These are phyloP conservation scores for Waitea zeae DNA, from an alignment of 1,284 basidiomycete species.

Conservation along the genomic window DNA sequence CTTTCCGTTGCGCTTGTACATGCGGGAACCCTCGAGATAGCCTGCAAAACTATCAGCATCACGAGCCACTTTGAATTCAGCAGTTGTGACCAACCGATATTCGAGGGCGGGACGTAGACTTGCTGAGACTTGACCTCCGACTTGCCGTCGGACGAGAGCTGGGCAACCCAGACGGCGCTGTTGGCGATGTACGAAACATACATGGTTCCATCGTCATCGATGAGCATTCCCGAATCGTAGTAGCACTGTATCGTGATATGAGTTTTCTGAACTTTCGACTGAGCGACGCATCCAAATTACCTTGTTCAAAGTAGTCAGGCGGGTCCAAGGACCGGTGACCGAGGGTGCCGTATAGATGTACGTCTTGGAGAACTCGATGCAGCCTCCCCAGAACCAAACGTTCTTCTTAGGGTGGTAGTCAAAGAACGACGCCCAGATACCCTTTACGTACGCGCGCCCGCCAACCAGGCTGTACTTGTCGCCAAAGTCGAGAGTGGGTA, in stretches of 20 bases:
- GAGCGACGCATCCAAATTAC: too few relatives aligned
- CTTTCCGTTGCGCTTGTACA: not conserved
- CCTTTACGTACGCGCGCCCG: slow-evolving; percentile 10
- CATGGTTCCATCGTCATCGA: not conserved
- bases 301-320: too few relatives aligned
- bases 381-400: slow-evolving; percentile 13
- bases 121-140: not conserved
- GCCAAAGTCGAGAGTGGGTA: slow-evolving; percentile 11
- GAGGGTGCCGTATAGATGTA: too few relatives aligned
- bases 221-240: not conserved
- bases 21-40: not conserved
- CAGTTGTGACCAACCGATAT: not conserved
- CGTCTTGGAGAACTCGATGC: slow-evolving; percentile 11
- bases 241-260: too few relatives aligned
- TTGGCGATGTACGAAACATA: not conserved
- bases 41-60: not conserved
- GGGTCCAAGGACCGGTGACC: too few relatives aligned
- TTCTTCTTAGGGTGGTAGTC: slow-evolving; percentile 8
- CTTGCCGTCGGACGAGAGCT: not conserved
- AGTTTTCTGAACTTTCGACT: too few relatives aligned
- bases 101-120: not conserved
- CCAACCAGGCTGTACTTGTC: slow-evolving; percentile 9
- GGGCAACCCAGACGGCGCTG: not conserved
- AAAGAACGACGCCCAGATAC: slow-evolving; percentile 13
- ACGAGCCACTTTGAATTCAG: not conserved